Evolutionary conservation across 2,329 filamentous ascomycete species (phyloP).

Genomic region (Ophiostoma populinum): DNA sequence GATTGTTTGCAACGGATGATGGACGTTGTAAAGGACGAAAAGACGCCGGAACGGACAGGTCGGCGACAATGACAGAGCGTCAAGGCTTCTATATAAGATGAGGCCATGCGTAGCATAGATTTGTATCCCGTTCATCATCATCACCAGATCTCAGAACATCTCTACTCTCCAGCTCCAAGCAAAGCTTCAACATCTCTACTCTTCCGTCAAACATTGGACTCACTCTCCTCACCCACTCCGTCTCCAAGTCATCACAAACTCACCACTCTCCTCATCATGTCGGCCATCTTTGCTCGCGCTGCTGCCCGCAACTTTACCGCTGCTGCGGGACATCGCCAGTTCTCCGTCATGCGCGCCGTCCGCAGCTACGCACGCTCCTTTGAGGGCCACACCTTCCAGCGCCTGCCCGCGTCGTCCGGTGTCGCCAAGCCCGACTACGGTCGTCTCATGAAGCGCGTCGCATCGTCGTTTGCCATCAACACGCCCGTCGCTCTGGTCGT

Average conservation of each 20-base stretch:
- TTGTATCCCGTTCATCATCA: too few species aligned
- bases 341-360: slow-evolving; percentile 20
- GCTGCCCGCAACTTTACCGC: slow-evolving; percentile 14
- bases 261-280: slow-evolving; percentile 15
- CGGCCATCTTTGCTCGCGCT: slow-evolving; percentile 19
- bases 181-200: neutral
- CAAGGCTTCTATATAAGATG: too few species aligned
- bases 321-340: slow-evolving; percentile 16
- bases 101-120: too few species aligned
- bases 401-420: slow-evolving; percentile 16
- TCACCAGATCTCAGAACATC: too few species aligned
- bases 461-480: slow-evolving; percentile 19
- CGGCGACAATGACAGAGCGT: too few species aligned
- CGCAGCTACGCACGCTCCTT: slow-evolving; percentile 20
- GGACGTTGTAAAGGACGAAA: too few species aligned
- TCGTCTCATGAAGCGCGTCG: slow-evolving; percentile 18
- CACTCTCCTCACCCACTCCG: neutral
- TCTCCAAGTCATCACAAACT: too few species aligned
- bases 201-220: neutral
- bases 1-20: too few species aligned
- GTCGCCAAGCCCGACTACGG: slow-evolving; percentile 21
- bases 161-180: neutral
- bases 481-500: slow-evolving; percentile 18
- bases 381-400: slow-evolving; percentile 22
- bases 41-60: too few species aligned